Base-by-base conservation (phyloP, 2,329 filamentous ascomycete species). In the Diaporthe ilicicola region DNA sequence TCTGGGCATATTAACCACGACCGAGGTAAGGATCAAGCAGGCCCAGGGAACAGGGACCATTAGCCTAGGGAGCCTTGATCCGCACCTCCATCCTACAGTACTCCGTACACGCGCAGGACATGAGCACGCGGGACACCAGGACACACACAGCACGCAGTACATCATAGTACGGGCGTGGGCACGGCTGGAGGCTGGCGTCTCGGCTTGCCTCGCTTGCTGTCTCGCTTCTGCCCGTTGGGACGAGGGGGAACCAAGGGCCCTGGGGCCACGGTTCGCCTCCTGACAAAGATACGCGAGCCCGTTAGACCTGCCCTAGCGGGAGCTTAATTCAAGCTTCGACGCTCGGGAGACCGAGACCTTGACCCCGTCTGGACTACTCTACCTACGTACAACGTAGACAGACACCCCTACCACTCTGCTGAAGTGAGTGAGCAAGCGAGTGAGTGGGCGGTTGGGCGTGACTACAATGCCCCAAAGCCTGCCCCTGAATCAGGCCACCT, bases 271-370 rank as follows among this genome's bases (percentile, higher is more conserved):
- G 64, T 67, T 72, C 67, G 59, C 66, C 51, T 69, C 50, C 50
- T 69, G 66, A 54, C 55, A 61, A 39, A 72, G 70, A 72, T 72
- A 70, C 70, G 70, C 70, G 70, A 72, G 70, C 29, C 70, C 70
- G 70, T 72, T 56, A 69, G 67, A 67, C 54, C 53, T 55, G 34
- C 53, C 50, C 54, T 70, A 69, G 70, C 70, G 70, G 70, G 66
- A 71, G 67, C 67, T 70, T 72, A 71, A 67, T 70, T 67, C 61
- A 54, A 56, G 34, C 48, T 42, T 44, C 39, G 55, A 42, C 59
- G 59, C 37, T 39, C 29, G 34, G 48, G 39, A 29, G 50, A 29
- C 46, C 34, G 53, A 55, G n/a, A 29, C 22, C 44, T n/a, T 27
- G 8, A 34, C 34, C n/a, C 22, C 34, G 27, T 37, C 42, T 48